These are phyloP conservation scores for Dispira parvispora DNA, from an alignment of 192 early-diverging fungal genomes.

Conservation along the genomic window DNA sequence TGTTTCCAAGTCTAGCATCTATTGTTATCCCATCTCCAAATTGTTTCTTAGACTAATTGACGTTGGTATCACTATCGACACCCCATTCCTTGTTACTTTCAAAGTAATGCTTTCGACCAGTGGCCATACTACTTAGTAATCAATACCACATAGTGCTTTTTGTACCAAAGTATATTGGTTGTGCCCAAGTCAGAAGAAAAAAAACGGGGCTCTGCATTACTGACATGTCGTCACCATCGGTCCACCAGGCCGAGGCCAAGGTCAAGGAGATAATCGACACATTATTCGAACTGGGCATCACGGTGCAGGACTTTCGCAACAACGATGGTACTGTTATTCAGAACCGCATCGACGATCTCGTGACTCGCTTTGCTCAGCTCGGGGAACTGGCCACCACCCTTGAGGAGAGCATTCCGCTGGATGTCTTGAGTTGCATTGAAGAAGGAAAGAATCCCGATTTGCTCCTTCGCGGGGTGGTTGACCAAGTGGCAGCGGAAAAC, in stretches of 20 bases:
- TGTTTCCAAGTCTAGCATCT: too few relatives aligned
- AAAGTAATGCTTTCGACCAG: too few relatives aligned
- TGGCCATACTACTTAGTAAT: too few relatives aligned
- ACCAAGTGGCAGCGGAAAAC: slow-evolving; percentile 2
- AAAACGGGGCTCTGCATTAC: too few relatives aligned
- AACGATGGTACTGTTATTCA: neutral
- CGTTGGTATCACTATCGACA: too few relatives aligned
- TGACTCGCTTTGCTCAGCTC: neutral
- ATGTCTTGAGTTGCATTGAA: slow-evolving; percentile 6
- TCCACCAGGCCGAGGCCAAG: slow-evolving; percentile 11
- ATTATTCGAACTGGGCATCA: slow-evolving; percentile 3
- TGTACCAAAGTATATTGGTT: too few relatives aligned
- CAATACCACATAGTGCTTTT: too few relatives aligned
- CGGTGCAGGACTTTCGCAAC: neutral
- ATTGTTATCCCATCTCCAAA: too few relatives aligned
- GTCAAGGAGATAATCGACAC: slow-evolving; percentile 10
- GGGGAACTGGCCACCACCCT: neutral
- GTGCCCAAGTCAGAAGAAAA: too few relatives aligned
- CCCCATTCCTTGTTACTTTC: too few relatives aligned
- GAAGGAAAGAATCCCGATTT: slow-evolving; percentile 8
- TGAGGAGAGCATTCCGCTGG: neutral
- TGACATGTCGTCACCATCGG: too few relatives aligned
- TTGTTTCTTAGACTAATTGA: too few relatives aligned
- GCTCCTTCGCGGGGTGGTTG: neutral
- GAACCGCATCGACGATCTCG: neutral